Evolutionary conservation across 495 filamentous ascomycete species (phyloP).

Genomic region (Lophiotrema nucula): DNA sequence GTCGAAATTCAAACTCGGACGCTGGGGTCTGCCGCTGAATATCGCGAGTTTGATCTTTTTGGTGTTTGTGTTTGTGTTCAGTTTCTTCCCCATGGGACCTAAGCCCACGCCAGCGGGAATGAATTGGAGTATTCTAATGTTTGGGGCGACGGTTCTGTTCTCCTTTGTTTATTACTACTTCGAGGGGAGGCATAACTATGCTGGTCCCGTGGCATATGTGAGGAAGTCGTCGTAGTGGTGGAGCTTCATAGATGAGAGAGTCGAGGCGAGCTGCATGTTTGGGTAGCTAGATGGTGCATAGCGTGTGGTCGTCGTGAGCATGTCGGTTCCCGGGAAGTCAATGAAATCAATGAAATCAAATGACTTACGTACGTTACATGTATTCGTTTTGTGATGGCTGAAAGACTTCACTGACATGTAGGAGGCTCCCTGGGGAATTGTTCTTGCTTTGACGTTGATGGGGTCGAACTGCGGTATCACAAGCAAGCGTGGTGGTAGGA

Average conservation of each 20-base stretch:
- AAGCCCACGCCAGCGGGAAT: slow-evolving; percentile 36
- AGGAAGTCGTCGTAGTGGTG: slow-evolving; percentile 4
- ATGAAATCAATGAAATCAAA: no score
- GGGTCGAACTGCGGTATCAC: no score
- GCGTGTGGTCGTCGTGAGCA: no score
- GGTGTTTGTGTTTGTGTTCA: slow-evolving; percentile 52
- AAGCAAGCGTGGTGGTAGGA: no score
- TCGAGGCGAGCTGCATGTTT: not conserved
- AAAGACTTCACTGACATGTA: no score
- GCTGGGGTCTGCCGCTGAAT: slow-evolving; percentile 51
- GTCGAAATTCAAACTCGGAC: slow-evolving; percentile 52
- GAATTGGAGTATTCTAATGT: slow-evolving; percentile 26
- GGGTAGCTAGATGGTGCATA: no score
- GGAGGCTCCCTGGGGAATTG: no score
- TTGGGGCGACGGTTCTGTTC: slow-evolving; percentile 15
- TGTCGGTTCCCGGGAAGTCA: no score
- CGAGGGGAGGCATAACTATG: slow-evolving; percentile 16
- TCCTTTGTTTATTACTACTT: slow-evolving; percentile 12
- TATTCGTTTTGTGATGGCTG: no score
- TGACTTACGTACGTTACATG: no score
- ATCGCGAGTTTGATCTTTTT: slow-evolving; percentile 45
- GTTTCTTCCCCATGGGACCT: slow-evolving; percentile 51
- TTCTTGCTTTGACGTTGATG: no score
- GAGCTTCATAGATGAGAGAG: no score
- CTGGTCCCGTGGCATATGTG: slow-evolving; percentile 23